A percentile compares a stretch with the other conserved stretches of the same genome.
These are phyloP conservation scores for Elsinoe ampelina DNA, from an alignment of 2,329 filamentous ascomycete genomes.

Conservation along the genomic window DNA sequence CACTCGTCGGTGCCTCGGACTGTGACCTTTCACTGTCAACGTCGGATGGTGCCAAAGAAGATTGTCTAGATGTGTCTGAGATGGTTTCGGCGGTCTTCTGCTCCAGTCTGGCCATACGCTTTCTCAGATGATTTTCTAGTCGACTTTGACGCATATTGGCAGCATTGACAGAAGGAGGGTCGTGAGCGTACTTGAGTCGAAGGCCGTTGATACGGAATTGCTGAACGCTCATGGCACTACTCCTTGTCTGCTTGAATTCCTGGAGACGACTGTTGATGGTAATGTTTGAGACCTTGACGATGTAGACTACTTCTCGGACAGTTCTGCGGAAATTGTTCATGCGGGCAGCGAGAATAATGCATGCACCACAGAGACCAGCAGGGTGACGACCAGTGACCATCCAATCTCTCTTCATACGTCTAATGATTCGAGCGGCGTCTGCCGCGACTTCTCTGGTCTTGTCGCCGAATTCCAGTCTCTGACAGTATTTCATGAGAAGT, in stretches of 20 bases:
- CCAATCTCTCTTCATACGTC: conserved; percentile 94
- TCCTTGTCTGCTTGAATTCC: conserved; percentile 83
- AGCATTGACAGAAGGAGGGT: conserved; percentile 75
- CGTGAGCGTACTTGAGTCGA: conserved; percentile 58
- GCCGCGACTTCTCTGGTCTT: conserved; percentile 75
- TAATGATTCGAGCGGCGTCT: conserved; percentile 78
- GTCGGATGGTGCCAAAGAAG: conserved; percentile 19
- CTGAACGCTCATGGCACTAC: conserved; percentile 74
- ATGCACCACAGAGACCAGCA: conserved; percentile 88
- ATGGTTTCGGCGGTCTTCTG: conserved; percentile 15
- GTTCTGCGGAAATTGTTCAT: conserved; percentile 98
- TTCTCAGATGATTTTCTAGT: conserved; percentile 23
- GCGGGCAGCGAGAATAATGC: conserved; percentile 84
- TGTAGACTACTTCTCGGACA: conserved; percentile 90
- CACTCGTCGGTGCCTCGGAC: conserved; percentile 11
- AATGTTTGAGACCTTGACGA: conserved; percentile 89
- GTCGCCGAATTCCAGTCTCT: conserved; percentile 80
- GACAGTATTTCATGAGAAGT: conserved; percentile 82
- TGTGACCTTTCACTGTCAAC: conserved; percentile 6
- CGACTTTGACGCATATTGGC: conserved; percentile 43
- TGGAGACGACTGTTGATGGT: conserved; percentile 86
- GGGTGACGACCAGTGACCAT: conserved; percentile 91
- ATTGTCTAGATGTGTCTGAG: conserved; percentile 18
- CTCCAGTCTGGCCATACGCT: conserved; percentile 18
- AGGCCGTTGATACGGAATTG: conserved; percentile 69